Evolutionary conservation across 1,284 basidiomycete genomes (phyloP), one percentile per base, ranked within the genome.

Genomic region (Exobasidium rhododendri): DNA sequence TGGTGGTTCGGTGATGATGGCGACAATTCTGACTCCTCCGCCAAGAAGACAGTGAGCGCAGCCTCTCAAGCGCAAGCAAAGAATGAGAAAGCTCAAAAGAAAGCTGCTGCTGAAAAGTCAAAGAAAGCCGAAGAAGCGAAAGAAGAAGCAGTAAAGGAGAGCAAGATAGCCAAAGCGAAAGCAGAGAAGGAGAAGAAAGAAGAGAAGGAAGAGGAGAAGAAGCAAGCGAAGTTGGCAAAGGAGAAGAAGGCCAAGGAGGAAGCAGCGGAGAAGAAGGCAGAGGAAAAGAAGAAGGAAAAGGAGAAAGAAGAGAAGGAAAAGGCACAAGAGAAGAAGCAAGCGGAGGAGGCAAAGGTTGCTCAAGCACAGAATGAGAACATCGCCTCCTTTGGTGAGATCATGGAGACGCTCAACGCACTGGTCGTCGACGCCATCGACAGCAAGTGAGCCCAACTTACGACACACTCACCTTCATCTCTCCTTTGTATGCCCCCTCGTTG

Each of bases 331-430:
- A 13, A 4, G 28, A 58, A 14, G 59, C 45, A 32, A 54, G 62
- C 29, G 64, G 61, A 57, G 46, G 56, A 68, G 17, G 47, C 58
- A 2, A 62, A 67, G 28, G 59, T 62, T 20, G 63, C 64, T 29
- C 56, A 58, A 24, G 61, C 65, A 29, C 45, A 50, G 47, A 20
- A n/a, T 3, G 68, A 72, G 58, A 77, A 77, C 55, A 63, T 77
- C 53, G 65, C 74, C 59, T 71, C 69, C 55, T 77, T 77, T 56
- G 74, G 67, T 62, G 65, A 69, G 57, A 64, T 77, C 35, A 65
- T 75, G 56, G 66, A 75, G 45, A 69, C 73, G 43, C 67, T 77
- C 46, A 71, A 67, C 62, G 71, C 73, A 64, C 69, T 77, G 61
- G 69, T 77, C 56, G 57, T 40, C 17, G 35, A 40, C 17, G 35